phyloP scores from a whole-genome alignment of 306 rosid species.

The Cucumis hystrix region DNA sequence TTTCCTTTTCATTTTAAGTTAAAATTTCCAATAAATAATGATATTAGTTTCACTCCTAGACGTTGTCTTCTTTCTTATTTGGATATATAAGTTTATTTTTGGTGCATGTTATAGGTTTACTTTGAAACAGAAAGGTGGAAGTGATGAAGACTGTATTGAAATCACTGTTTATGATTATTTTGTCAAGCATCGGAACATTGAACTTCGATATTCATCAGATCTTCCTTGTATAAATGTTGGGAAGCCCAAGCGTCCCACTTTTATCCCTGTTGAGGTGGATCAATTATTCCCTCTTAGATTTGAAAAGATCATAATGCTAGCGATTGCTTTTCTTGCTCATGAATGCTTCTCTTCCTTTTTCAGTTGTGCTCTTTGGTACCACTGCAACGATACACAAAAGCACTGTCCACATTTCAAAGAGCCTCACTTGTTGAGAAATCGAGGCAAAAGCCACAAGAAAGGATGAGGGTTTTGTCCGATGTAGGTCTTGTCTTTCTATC shows the following conservation, averaged over 20 bases:
- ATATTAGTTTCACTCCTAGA: not conserved
- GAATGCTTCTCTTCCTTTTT: not conserved
- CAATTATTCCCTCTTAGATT: not conserved
- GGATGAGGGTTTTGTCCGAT: slow-evolving; percentile 59
- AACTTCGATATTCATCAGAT: slow-evolving; percentile 49
- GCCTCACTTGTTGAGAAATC: slow-evolving; percentile 83
- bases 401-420: slow-evolving; percentile 67
- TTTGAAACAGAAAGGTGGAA: slow-evolving; percentile 34
- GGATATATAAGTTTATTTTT: not conserved
- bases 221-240: slow-evolving; percentile 90
- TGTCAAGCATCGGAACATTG: slow-evolving; percentile 44
- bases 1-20: not conserved
- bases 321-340: not conserved
- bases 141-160: slow-evolving; percentile 21
- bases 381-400: slow-evolving; percentile 74
- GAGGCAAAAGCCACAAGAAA: slow-evolving; percentile 81
- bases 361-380: slow-evolving; percentile 81
- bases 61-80: not conserved
- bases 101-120: slow-evolving; percentile 34
- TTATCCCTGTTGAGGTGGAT: slow-evolving; percentile 68
- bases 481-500: slow-evolving; percentile 20
- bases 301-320: not conserved
- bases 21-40: not conserved
- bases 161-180: slow-evolving; percentile 80
- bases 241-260: slow-evolving; percentile 84